These are phyloP conservation scores for Xylaria palmicola DNA, from an alignment of 495 filamentous ascomycete species.

Conservation along the genomic window DNA sequence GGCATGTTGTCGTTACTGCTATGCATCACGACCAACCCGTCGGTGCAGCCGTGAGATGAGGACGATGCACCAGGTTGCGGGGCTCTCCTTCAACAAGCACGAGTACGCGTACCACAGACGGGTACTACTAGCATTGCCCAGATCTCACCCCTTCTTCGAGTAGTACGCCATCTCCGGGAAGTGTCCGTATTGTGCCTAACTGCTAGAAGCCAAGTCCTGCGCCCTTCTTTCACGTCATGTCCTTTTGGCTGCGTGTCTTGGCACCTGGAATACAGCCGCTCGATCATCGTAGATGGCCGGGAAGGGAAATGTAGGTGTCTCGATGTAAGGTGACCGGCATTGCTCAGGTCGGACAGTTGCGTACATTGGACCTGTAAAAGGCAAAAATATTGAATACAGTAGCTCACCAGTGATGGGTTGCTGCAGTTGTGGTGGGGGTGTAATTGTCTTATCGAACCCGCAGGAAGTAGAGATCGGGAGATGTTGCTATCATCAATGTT, in stretches of 20 bases:
- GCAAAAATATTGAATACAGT: not conserved
- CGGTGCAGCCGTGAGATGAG: not conserved
- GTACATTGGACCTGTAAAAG: not conserved
- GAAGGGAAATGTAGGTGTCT: not conserved
- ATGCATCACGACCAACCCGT: not conserved
- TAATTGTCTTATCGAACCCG: not conserved
- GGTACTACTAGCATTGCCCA: not conserved
- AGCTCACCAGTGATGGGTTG: not conserved
- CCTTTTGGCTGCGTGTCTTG: not conserved
- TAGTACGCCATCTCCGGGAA: not conserved
- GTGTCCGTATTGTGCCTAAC: not conserved
- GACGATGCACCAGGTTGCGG: not conserved
- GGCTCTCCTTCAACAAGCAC: not conserved
- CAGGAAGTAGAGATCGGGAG: not conserved
- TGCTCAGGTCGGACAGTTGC: not conserved
- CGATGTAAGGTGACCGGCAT: not conserved
- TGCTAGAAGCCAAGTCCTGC: not conserved
- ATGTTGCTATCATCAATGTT: not conserved
- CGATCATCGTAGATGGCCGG: not conserved
- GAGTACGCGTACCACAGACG: not conserved
- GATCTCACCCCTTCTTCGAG: not conserved
- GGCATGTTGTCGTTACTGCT: not conserved
- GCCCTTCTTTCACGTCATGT: not conserved
- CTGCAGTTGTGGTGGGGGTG: not conserved
- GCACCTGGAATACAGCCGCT: not conserved